A percentile compares a stretch with the other conserved stretches of the same genome.
phyloP scores from a whole-genome alignment of 2,329 filamentous ascomycete species.

The Blastomyces emzantsi region DNA sequence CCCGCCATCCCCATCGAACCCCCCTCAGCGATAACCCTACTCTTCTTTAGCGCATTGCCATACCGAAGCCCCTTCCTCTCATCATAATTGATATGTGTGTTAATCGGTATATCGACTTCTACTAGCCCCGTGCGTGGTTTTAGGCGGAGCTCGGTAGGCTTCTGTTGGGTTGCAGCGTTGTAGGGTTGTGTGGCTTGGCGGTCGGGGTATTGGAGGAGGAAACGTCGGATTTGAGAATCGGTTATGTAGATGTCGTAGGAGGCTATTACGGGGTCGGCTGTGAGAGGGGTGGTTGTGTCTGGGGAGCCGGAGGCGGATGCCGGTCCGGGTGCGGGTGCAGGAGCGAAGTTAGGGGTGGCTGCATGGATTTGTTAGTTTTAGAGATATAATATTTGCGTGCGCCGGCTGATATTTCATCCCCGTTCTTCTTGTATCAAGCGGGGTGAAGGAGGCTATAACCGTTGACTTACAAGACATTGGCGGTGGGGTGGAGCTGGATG shows the following conservation, averaged over 20 bases:
- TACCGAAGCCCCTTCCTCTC: slow-evolving; percentile 71
- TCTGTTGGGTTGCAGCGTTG: slow-evolving; percentile 45
- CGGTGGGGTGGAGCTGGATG: too few relatives aligned
- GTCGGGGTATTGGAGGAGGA: slow-evolving; percentile 77
- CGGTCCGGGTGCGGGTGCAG: not conserved
- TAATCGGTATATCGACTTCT: slow-evolving; percentile 83
- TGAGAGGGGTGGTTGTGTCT: slow-evolving; percentile 9
- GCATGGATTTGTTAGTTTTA: slow-evolving; percentile 2
- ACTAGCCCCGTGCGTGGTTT: slow-evolving; percentile 76
- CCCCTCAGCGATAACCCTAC: slow-evolving; percentile 46
- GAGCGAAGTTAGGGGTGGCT: slow-evolving; percentile 1
- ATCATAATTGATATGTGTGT: slow-evolving; percentile 67
- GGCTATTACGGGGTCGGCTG: slow-evolving; percentile 58
- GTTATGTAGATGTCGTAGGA: slow-evolving; percentile 84
- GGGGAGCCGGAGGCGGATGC: not conserved
- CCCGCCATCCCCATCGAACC: slow-evolving; percentile 56
- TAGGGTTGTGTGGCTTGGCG: slow-evolving; percentile 57
- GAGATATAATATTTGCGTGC: not conserved
- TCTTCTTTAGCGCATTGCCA: slow-evolving; percentile 63
- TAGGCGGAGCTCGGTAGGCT: slow-evolving; percentile 66
- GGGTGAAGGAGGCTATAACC: not conserved
- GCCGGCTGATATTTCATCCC: not conserved
- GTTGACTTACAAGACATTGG: not conserved
- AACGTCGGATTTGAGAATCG: slow-evolving; percentile 58
- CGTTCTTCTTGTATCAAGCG: not conserved